phyloP scores from a whole-genome alignment of 805 yeast species.

The Yamadazyma tumulicola region DNA sequence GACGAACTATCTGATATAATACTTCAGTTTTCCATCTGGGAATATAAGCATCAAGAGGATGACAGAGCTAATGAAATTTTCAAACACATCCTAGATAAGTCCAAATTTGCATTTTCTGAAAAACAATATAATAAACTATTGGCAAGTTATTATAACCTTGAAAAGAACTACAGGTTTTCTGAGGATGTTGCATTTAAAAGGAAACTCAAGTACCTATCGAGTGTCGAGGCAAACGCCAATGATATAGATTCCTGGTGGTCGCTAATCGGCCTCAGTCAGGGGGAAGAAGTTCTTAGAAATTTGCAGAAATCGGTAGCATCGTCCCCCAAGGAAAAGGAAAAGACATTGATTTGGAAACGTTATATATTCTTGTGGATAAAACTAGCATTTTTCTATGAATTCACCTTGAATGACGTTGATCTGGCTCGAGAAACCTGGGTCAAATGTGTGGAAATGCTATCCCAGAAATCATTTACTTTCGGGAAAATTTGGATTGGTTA shows the following conservation, averaged over 20 bases:
- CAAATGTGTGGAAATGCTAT: conserved; percentile 46
- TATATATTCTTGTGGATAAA: conserved; percentile 71
- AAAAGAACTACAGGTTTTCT: conserved; percentile 59
- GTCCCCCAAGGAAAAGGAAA: conserved; percentile 34
- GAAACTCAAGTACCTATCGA: conserved; percentile 49
- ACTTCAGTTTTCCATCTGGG: conserved; percentile 68
- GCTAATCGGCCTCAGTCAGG: conserved; percentile 51
- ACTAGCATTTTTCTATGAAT: conserved; percentile 61
- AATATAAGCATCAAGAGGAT: conserved; percentile 52
- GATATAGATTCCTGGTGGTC: conserved; percentile 87
- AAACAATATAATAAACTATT: conserved; percentile 34
- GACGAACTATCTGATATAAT: conserved; percentile 33
- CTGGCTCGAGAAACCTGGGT: conserved; percentile 51
- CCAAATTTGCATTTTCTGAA: conserved; percentile 21
- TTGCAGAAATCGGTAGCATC: conserved; percentile 44
- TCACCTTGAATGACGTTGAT: conserved; percentile 37
- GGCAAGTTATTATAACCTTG: conserved; percentile 48
- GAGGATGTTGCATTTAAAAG: conserved; percentile 58
- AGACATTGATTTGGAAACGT: conserved; percentile 54
- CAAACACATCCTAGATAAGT: conserved; percentile 42
- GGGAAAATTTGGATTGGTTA: conserved; percentile 70
- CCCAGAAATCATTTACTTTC: conserved; percentile 61
- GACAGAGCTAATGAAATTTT: conserved; percentile 63
- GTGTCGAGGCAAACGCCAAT: conserved; percentile 41
- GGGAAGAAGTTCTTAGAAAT: conserved; percentile 22